Conservation (phyloP, 2,329 filamentous ascomycete species). For the Ophiocordyceps australis region DNA sequence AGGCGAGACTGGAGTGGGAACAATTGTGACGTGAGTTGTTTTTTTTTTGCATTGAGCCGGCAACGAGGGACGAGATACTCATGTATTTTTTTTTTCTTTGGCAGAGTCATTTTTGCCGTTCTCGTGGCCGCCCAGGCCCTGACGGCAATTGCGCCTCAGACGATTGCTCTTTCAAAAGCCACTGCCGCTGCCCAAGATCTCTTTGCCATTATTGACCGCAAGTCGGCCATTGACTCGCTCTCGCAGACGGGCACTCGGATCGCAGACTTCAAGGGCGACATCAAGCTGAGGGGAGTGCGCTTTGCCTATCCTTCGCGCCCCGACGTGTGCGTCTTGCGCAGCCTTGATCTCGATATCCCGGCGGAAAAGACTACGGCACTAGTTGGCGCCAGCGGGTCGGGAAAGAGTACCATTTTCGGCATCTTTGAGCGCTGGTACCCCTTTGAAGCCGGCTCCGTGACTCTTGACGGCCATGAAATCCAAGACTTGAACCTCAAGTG, state of each 20-base stretch:
- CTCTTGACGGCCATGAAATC: slow-evolving; percentile 23
- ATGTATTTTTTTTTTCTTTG: neutral
- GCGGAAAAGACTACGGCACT: slow-evolving; percentile 31
- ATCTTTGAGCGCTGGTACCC: slow-evolving; percentile 43
- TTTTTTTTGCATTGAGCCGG: no score
- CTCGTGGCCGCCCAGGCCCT: slow-evolving; percentile 25
- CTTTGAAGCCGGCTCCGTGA: slow-evolving; percentile 22
- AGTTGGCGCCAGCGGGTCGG: slow-evolving; percentile 38
- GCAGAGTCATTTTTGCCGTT: slow-evolving; percentile 23
- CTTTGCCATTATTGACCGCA: slow-evolving; percentile 27
- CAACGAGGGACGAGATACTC: no score
- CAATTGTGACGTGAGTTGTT: slow-evolving; percentile 21
- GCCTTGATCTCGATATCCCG: slow-evolving; percentile 22
- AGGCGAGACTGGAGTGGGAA: slow-evolving; percentile 23
- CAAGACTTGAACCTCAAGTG: slow-evolving; percentile 27
- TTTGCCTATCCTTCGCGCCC: slow-evolving; percentile 41
- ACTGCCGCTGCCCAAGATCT: slow-evolving; percentile 25
- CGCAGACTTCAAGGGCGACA: slow-evolving; percentile 18
- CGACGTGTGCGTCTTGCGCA: slow-evolving; percentile 23
- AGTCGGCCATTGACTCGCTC: slow-evolving; percentile 22
- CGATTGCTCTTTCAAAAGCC: slow-evolving; percentile 24
- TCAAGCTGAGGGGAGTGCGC: slow-evolving; percentile 25
- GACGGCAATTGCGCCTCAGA: slow-evolving; percentile 27
- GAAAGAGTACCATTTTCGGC: slow-evolving; percentile 39
- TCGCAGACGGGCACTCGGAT: slow-evolving; percentile 14